phyloP scores from a whole-genome alignment of 1,284 basidiomycete species.

The Malassezia psittaci region DNA sequence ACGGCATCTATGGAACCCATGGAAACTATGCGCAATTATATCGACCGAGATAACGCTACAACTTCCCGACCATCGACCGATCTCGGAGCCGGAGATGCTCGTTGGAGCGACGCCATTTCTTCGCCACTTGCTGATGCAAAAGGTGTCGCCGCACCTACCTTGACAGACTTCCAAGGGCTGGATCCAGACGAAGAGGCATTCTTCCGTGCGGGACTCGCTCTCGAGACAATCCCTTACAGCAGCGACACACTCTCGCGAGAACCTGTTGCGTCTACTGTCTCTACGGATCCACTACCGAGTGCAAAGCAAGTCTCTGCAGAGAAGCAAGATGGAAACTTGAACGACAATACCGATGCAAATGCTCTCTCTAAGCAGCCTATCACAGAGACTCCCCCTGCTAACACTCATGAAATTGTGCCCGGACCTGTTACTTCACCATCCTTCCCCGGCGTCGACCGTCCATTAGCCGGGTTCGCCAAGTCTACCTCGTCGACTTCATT shows the following conservation, averaged over 20 bases:
- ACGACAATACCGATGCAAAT: not conserved
- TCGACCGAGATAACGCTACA: not conserved
- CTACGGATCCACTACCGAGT: not conserved
- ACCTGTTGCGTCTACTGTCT: not conserved
- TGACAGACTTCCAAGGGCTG: not conserved
- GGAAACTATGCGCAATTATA: not conserved
- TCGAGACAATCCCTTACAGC: constrained; percentile 3
- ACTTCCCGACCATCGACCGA: not conserved
- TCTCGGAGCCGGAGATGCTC: not conserved
- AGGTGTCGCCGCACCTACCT: not conserved
- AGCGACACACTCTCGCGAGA: not conserved
- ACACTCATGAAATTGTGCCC: not conserved
- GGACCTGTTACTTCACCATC: not conserved
- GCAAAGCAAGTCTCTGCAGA: not conserved
- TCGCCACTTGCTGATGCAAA: not conserved
- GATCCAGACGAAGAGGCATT: not conserved
- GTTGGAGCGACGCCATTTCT: not conserved
- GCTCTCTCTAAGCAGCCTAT: not conserved
- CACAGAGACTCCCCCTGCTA: not conserved
- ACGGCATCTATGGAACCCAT: not conserved
- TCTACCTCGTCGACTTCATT: not conserved
- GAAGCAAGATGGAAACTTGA: not conserved
- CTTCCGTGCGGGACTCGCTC: constrained; percentile 2
- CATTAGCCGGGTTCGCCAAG: not conserved
- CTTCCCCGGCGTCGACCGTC: not conserved